Evolutionary conservation across 345 rosid genomes (phyloP).

Genomic region (Dimocarpus longan): DNA sequence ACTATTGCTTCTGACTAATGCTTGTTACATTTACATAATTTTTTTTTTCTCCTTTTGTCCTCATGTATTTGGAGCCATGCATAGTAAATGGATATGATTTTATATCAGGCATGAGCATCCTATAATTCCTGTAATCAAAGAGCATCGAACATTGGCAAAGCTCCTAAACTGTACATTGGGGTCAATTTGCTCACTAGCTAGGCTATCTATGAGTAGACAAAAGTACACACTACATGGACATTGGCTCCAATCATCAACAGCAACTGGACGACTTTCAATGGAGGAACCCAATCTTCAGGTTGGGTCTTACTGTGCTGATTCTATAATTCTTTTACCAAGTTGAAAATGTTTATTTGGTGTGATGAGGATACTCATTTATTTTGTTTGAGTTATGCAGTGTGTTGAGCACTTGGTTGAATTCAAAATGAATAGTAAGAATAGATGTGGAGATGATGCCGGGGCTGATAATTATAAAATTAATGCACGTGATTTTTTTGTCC

Average conservation of each 20-base stretch:
- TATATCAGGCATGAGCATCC: slow-evolving; percentile 87
- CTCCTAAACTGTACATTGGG: slow-evolving; percentile 87
- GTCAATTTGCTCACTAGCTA: slow-evolving; percentile 81
- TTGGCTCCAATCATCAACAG: slow-evolving; percentile 98
- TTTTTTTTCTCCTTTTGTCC: not conserved
- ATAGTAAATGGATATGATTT: slow-evolving; percentile 21
- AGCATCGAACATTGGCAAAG: slow-evolving; percentile 90
- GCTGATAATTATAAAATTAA: slow-evolving; percentile 53
- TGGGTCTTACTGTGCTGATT: slow-evolving; percentile 20
- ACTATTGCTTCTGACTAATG: not conserved
- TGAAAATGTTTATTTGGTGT: not conserved
- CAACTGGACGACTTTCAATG: slow-evolving; percentile 95
- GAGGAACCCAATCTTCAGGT: slow-evolving; percentile 99
- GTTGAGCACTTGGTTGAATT: slow-evolving; percentile 92
- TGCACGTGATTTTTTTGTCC: slow-evolving; percentile 88
- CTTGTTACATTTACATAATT: not conserved
- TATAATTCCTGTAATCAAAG: slow-evolving; percentile 79
- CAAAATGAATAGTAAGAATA: slow-evolving; percentile 40
- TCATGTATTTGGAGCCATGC: slow-evolving; percentile 5
- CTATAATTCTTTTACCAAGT: not conserved
- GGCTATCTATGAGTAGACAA: slow-evolving; percentile 63
- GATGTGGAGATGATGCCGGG: slow-evolving; percentile 46
- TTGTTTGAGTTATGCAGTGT: slow-evolving; percentile 55
- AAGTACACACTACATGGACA: slow-evolving; percentile 81
- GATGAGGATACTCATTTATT: slow-evolving; percentile 9